Conservation (phyloP, 2,329 filamentous ascomycete genomes). For the Aspergillus cejpii region DNA sequence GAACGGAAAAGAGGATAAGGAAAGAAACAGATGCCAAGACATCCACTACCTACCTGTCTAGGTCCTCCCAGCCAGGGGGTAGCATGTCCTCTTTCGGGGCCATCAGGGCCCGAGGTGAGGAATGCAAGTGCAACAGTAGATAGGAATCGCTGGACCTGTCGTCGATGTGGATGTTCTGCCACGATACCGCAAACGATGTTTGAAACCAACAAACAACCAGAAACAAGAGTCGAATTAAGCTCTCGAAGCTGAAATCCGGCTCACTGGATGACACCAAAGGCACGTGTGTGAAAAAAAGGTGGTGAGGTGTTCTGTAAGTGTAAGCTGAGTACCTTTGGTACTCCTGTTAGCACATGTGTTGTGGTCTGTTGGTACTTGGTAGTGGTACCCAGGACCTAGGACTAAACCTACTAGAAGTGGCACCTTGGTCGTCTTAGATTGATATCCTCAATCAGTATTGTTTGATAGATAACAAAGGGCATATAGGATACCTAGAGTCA, state of each 20-base stretch:
- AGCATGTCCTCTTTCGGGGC: constrained; percentile 38
- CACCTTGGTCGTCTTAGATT: too few relatives aligned
- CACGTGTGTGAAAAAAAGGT: neutral
- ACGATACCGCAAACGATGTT: constrained; percentile 11
- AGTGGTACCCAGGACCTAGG: too few relatives aligned
- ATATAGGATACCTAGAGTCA: too few relatives aligned
- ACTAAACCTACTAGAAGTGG: too few relatives aligned
- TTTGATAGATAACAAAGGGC: too few relatives aligned
- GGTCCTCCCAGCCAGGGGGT: constrained; percentile 37
- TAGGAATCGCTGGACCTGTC: constrained; percentile 3
- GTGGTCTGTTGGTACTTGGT: too few relatives aligned
- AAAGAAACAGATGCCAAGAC: constrained; percentile 15
- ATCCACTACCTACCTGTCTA: constrained; percentile 32
- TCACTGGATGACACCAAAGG: neutral
- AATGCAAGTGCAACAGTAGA: constrained; percentile 23
- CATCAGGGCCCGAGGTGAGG: constrained; percentile 33
- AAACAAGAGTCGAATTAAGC: constrained; percentile 17
- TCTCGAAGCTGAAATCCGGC: constrained; percentile 6
- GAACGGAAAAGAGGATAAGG: constrained; percentile 31
- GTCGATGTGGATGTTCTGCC: constrained; percentile 4
- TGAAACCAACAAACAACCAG: constrained; percentile 14
- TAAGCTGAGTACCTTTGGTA: neutral
- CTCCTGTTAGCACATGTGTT: too few relatives aligned
- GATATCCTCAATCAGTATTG: too few relatives aligned
- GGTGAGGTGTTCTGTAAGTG: neutral